Evolutionary conservation across 768 basidiomycete genomes (phyloP), one percentile per base, ranked within the genome.

Genomic region (Mycena galericulata): DNA sequence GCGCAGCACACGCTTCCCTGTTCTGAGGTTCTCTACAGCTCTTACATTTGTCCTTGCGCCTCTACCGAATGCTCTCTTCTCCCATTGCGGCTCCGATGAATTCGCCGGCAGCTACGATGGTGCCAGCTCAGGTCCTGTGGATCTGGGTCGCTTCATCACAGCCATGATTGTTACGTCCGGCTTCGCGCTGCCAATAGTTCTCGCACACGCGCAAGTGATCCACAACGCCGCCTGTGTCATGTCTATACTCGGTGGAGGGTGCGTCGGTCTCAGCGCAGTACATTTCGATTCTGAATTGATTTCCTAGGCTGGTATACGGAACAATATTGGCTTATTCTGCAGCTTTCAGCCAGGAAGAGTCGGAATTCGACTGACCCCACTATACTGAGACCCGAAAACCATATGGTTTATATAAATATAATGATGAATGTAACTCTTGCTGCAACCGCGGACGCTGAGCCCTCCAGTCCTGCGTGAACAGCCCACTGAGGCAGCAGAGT

Each of bases 21-120:
- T 68, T 41, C 54, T 46, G 38, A 43, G 20, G n/a, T 29, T n/a
- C 22, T 56, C 22, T 50, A 40, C 70, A 98, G 98, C 98, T 12
- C 81, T 98, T 67, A 97, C 91, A 22, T 99, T 99, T 79, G 93
- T 98, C 36, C 85, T 98, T 73, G 98, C 98, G 1, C 98, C 98
- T 26, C 84, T 99, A 22, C 98, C 98, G 4, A 99, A 99, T 76
- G 93, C 95, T 17, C 75, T 99, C 50, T 99, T 96, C 78, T 84
- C 95, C n/a, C 92, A 96, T 79, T 98, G 96, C 79, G 94, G 92
- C 54, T 87, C 86, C 14, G 97, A 98, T 77, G 96, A 98, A 73
- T 92, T 97, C 78, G 88, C 92, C 3, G 83, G 91, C 34, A 91
- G 90, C 68, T 93, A 93, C 78, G 90, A 90, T 56, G 83, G 84